Evolutionary conservation across 805 yeast genomes (phyloP), one percentile per base, ranked within the genome.

Genomic region (Suhomyces pyralidae): DNA sequence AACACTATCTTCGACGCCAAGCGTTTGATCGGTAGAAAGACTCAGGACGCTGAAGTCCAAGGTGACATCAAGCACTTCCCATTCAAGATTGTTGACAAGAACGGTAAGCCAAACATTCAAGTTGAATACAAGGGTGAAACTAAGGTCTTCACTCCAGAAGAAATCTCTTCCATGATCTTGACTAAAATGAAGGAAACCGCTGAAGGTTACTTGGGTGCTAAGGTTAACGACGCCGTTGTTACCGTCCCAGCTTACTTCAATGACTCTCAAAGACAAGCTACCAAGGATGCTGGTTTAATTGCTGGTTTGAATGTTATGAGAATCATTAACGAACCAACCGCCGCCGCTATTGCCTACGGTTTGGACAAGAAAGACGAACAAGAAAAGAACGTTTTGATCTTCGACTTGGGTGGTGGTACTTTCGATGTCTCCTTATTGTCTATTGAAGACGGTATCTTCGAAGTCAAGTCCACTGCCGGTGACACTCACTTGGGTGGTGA

Each of bases 401-500:
- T 75, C 70, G 79, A 75, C 67, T 72, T 74, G 65, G 79, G 60
- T 57, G 60, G 79, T 61, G 79, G 79, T 68, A 74, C 79, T 59
- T 74, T 75, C 67, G 74, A 57, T 73, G 79, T 75, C 50, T 75
- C 80, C 50, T 66, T 75, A 55, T 71, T 75, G 63, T 71, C 79
- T 54, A 75, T 75, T 56, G 79, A 75, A 65, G 79, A 73, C 58
- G 79, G 80, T 72, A 73, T 75, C 60, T 75, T 75, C 62, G 79
- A 75, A 70, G 80, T 75, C 54, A 75, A 75, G 71, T 63, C 80
- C 56, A 75, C 80, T 56, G 79, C 79, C 61, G 79, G 79, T 71
- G 79, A 76, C 61, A 75, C 78, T 62, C 75, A 76, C 67, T 85
- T 90, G 81, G 97, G 97, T 82, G 97, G 97, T 86, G 97, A 92